A percentile compares a stretch with the other conserved stretches of the same genome.
These are phyloP conservation scores for Chlorella sp. DNA, from an alignment of 139 green algal genomes.

Conservation along the genomic window DNA sequence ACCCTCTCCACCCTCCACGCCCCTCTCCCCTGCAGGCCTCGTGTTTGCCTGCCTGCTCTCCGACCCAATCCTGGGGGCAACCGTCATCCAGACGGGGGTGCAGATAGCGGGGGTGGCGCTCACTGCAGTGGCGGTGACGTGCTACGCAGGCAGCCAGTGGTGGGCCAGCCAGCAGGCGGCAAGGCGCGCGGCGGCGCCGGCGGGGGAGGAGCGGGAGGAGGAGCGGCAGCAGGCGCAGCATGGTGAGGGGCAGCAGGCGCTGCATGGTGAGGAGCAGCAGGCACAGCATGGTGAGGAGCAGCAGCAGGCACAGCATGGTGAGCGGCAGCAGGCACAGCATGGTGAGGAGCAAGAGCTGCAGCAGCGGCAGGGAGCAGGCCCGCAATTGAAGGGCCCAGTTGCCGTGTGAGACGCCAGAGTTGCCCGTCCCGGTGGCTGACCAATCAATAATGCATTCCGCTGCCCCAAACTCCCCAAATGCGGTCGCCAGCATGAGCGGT, in stretches of 20 bases:
- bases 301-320: not conserved
- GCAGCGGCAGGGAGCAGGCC: not conserved
- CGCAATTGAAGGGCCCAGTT: too few species aligned
- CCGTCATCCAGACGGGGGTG: constrained; percentile 12
- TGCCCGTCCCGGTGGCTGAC: too few species aligned
- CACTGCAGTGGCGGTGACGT: constrained; percentile 2
- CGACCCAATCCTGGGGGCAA: not conserved
- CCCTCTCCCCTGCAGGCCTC: not conserved
- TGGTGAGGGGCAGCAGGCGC: too few species aligned
- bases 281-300: too few species aligned
- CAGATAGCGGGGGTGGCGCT: constrained; percentile 26
- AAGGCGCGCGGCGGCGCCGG: not conserved
- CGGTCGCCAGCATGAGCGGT: too few species aligned
- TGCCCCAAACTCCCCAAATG: too few species aligned
- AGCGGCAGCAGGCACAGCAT: too few species aligned
- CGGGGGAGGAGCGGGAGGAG: not conserved
- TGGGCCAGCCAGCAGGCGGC: not conserved
- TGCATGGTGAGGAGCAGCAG: not conserved
- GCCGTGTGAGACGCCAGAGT: too few species aligned
- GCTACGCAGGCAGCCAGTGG: constrained; percentile 13
- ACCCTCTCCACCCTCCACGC: too few species aligned
- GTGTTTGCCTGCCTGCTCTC: constrained; percentile 11
- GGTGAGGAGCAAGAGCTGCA: not conserved
- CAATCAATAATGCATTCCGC: too few species aligned
- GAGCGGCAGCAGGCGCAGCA: not conserved